Conservation (phyloP, 805 yeast genomes). For the Scheffersomyces spartinae region DNA sequence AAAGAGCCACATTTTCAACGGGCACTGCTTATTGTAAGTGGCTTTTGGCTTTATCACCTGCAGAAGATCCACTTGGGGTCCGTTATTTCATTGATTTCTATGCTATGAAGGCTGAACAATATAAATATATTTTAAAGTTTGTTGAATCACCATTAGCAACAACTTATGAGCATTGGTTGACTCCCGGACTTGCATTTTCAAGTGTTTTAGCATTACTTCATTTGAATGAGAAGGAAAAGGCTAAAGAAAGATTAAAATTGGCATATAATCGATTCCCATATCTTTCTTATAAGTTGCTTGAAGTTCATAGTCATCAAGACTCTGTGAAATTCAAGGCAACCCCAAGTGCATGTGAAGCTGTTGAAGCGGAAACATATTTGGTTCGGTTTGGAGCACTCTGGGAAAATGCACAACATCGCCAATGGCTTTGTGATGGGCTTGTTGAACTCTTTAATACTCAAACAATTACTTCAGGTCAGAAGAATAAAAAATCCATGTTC, state of each 20-base stretch:
- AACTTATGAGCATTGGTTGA: conserved; percentile 54
- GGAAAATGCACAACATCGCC: conserved; percentile 35
- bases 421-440: conserved; percentile 37
- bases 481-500: conserved; percentile 1
- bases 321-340: conserved; percentile 7
- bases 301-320: conserved; percentile 28
- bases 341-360: too few relatives aligned
- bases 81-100: conserved; percentile 75
- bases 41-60: conserved; percentile 57
- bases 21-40: conserved; percentile 69
- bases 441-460: conserved; percentile 8
- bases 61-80: conserved; percentile 77
- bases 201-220: conserved; percentile 49
- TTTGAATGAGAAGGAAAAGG: conserved; percentile 29
- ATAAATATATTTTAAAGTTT: conserved; percentile 47
- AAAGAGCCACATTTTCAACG: conserved; percentile 65
- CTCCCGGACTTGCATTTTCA: conserved; percentile 64
- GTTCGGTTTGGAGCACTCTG: conserved; percentile 45
- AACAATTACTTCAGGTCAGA: conserved; percentile 1
- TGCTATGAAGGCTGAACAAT: conserved; percentile 55
- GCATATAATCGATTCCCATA: conserved; percentile 52
- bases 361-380: conserved; percentile 47
- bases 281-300: conserved; percentile 40
- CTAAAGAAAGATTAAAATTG: conserved; percentile 31
- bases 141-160: conserved; percentile 43